Percentiles rank a stretch among this genome's conserved stretches.
These are phyloP conservation scores for Plectranthus barbatus DNA, from an alignment of 257 asterid genomes.

Conservation along the genomic window DNA sequence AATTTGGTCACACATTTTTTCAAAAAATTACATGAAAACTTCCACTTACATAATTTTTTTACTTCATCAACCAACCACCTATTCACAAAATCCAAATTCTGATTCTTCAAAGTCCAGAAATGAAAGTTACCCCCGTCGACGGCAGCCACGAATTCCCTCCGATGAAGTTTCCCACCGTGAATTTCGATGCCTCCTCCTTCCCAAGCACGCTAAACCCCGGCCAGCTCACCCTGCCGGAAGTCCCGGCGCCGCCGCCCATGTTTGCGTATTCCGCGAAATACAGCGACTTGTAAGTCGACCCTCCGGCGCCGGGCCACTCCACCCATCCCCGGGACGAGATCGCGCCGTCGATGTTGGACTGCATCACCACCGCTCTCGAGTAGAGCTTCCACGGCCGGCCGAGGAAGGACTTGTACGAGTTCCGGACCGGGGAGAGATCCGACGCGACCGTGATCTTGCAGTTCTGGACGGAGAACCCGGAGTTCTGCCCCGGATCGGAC, in stretches of 20 bases:
- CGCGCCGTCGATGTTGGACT: constrained; percentile 46
- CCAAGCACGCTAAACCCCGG: constrained; percentile 36
- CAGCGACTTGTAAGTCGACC: constrained; percentile 26
- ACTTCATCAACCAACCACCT: no score
- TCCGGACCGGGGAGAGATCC: constrained; percentile 23
- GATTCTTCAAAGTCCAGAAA: constrained; percentile 46
- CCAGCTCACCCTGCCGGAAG: constrained; percentile 47
- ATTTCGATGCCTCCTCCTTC: constrained; percentile 43
- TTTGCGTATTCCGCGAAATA: constrained; percentile 54
- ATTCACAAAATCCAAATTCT: no score
- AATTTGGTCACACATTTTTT: no score
- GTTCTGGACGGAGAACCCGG: constrained; percentile 61
- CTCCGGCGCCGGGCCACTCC: constrained; percentile 51
- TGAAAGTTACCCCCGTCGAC: constrained; percentile 52
- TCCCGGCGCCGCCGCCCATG: constrained; percentile 37
- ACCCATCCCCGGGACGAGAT: constrained; percentile 52
- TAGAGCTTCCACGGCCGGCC: constrained; percentile 65
- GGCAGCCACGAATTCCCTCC: constrained; percentile 68
- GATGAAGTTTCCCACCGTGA: constrained; percentile 45
- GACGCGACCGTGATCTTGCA: constrained; percentile 37
- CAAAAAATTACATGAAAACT: no score
- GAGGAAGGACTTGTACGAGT: constrained; percentile 29
- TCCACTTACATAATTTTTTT: no score
- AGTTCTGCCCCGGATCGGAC: constrained; percentile 56
- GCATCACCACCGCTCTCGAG: no score